Percentiles rank a stretch among this genome's conserved stretches.
These are phyloP conservation scores for Infundibulicybe gibba DNA, from an alignment of 768 basidiomycete species.

Conservation along the genomic window DNA sequence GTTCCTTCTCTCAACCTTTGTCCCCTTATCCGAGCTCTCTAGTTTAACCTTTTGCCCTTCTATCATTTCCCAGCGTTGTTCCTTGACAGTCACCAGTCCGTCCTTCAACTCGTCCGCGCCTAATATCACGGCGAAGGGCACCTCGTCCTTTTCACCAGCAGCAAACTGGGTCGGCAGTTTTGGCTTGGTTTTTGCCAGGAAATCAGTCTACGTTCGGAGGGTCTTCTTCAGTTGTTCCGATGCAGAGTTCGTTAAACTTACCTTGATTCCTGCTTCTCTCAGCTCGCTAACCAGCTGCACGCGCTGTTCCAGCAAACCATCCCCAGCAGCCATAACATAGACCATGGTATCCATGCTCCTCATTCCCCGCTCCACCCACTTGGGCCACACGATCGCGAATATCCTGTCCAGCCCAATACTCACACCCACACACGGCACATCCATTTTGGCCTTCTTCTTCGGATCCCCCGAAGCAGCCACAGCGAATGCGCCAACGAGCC, in stretches of 20 bases:
- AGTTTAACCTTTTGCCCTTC: slow-evolving; percentile 72
- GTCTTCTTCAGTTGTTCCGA: slow-evolving; percentile 4
- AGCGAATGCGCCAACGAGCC: slow-evolving; percentile 90
- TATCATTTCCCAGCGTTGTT: slow-evolving; percentile 79
- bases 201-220: slow-evolving; percentile 64
- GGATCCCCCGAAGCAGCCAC: slow-evolving; percentile 73
- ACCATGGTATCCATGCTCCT: slow-evolving; percentile 90
- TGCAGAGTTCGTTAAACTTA: slow-evolving; percentile 22
- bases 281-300: slow-evolving; percentile 77
- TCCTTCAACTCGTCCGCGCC: slow-evolving; percentile 81
- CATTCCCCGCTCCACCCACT: slow-evolving; percentile 75
- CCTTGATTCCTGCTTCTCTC: slow-evolving; percentile 86
- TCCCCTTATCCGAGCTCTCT: slow-evolving; percentile 60
- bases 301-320: slow-evolving; percentile 83
- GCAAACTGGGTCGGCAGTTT: slow-evolving; percentile 87
- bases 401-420: slow-evolving; percentile 92
- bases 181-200: slow-evolving; percentile 89
- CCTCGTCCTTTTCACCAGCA: slow-evolving; percentile 86
- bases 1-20: slow-evolving; percentile 57
- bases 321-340: slow-evolving; percentile 89
- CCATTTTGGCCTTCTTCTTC: slow-evolving; percentile 56
- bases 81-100: slow-evolving; percentile 87
- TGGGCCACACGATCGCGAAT: slow-evolving; percentile 87
- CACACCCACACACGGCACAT: slow-evolving; percentile 81
- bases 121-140: slow-evolving; percentile 91